Evolutionary conservation across 176 grass and related monocot species (phyloP).

Genomic region (Puya raimondii): DNA sequence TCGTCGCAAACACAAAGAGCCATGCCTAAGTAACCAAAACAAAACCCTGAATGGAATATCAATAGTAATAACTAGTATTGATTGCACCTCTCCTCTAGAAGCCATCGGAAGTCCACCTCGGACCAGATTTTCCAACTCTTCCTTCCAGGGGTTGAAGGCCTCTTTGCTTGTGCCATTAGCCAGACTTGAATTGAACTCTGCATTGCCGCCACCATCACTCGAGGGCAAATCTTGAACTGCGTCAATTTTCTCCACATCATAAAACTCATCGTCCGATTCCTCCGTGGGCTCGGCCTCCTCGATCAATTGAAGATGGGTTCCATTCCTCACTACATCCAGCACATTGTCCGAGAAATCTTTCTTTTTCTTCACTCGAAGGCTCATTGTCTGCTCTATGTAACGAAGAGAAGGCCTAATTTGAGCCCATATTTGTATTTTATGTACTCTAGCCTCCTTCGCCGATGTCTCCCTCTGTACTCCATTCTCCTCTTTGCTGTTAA

Average conservation of each 20-base stretch:
- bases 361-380: conserved; percentile 49
- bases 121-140: conserved; percentile 79
- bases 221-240: conserved; percentile 48
- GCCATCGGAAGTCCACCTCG: conserved; percentile 92
- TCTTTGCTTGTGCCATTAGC: conserved; percentile 25
- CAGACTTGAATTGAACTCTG: conserved; percentile 22
- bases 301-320: conserved; percentile 14
- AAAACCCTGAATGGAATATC: background rate
- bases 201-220: conserved; percentile 34
- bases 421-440: conserved; percentile 67
- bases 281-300: conserved; percentile 48
- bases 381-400: conserved; percentile 80
- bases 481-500: too few species aligned
- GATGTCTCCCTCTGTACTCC: conserved; percentile 11
- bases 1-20: background rate
- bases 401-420: conserved; percentile 69
- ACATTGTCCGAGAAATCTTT: conserved; percentile 10
- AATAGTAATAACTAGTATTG: conserved; percentile 1
- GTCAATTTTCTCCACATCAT: conserved; percentile 86
- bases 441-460: conserved; percentile 24
- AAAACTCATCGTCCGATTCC: conserved; percentile 91
- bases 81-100: conserved; percentile 86
- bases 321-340: background rate
- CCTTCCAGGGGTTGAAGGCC: conserved; percentile 58
- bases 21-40: background rate